These are phyloP conservation scores for Fraxinus angustifolia DNA, from an alignment of 305 asterid species.

Conservation along the genomic window DNA sequence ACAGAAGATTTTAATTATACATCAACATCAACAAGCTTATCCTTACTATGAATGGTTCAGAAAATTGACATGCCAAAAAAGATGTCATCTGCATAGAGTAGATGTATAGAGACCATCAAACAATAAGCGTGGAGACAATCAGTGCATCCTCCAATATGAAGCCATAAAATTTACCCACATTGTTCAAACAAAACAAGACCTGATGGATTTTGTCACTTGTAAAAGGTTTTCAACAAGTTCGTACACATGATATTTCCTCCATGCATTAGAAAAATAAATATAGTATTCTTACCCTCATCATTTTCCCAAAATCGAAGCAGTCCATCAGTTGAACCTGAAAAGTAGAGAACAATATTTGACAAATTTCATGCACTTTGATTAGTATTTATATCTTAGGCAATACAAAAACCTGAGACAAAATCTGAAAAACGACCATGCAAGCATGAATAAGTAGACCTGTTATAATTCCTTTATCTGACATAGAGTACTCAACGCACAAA, in stretches of 20 bases:
- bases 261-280: neutral
- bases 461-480: conserved; percentile 78
- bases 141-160: neutral
- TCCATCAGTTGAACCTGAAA: conserved; percentile 87
- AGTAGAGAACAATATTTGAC: conserved; percentile 22
- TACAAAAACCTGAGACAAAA: conserved; percentile 3
- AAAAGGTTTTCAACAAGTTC: neutral
- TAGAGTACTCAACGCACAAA: conserved; percentile 73
- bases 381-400: conserved; percentile 3
- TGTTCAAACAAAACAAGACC: neutral
- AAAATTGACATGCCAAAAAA: neutral
- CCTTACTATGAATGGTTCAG: neutral
- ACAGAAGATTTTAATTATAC: neutral
- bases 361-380: conserved; percentile 15
- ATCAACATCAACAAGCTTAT: neutral
- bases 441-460: conserved; percentile 51
- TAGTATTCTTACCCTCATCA: conserved; percentile 71
- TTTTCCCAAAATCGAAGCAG: conserved; percentile 90
- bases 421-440: conserved; percentile 13
- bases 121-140: neutral
- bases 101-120: neutral
- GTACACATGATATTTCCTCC: conserved; percentile 1
- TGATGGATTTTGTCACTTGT: neutral
- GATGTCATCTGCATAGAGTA: neutral
- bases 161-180: neutral